Percentiles rank a stretch among this genome's conserved stretches.
phyloP scores from a whole-genome alignment of 257 asterid genomes.

The Striga asiatica region DNA sequence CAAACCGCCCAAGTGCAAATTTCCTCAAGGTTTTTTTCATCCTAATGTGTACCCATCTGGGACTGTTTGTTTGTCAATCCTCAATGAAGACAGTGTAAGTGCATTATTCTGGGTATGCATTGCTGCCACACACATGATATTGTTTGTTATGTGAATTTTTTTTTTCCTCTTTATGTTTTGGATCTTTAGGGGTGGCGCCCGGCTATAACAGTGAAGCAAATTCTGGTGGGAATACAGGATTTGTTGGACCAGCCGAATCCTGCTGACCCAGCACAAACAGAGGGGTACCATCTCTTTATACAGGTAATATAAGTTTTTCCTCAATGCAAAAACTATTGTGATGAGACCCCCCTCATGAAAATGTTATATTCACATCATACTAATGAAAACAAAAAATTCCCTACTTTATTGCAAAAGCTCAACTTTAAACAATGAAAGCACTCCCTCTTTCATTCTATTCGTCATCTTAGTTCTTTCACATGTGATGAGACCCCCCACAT shows the following conservation, averaged over 20 bases:
- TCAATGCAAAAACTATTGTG: neutral
- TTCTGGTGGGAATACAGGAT: slow-evolving; percentile 46
- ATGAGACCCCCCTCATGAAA: too few relatives aligned
- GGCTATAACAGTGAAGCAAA: slow-evolving; percentile 53
- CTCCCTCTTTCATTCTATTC: too few relatives aligned
- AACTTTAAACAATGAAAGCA: too few relatives aligned
- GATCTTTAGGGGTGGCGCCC: slow-evolving; percentile 43
- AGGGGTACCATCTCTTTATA: slow-evolving; percentile 44
- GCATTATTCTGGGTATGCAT: too few relatives aligned
- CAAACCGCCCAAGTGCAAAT: slow-evolving; percentile 81
- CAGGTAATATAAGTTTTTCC: slow-evolving; percentile 25
- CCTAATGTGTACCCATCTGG: slow-evolving; percentile 90
- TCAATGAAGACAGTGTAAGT: slow-evolving; percentile 77
- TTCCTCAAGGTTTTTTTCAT: slow-evolving; percentile 70
- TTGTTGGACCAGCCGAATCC: slow-evolving; percentile 49
- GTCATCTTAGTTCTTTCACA: too few relatives aligned
- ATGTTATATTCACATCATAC: too few relatives aligned
- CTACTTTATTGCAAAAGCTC: too few relatives aligned
- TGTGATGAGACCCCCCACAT: too few relatives aligned
- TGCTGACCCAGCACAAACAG: slow-evolving; percentile 47
- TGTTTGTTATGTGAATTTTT: neutral
- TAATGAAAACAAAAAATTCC: too few relatives aligned
- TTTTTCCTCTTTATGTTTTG: neutral
- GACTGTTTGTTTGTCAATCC: slow-evolving; percentile 75
- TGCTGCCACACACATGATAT: too few relatives aligned